Conservation (phyloP, 2,329 filamentous ascomycete species). For the Didymella sp. region DNA sequence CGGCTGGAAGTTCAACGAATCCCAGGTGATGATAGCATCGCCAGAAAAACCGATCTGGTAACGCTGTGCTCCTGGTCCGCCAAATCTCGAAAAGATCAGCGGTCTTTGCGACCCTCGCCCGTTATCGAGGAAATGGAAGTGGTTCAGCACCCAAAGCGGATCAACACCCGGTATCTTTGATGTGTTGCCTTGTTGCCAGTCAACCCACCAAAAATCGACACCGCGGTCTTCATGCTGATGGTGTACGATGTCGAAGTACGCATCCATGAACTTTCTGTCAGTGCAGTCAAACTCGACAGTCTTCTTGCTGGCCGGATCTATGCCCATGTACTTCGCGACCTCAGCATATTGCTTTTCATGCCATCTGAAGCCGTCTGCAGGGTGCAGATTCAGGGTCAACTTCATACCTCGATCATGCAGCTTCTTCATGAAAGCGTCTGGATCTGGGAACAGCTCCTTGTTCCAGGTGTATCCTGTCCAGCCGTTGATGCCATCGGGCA, state of each 20-base stretch:
- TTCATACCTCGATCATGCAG: conserved; percentile 62
- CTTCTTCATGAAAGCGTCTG: conserved; percentile 58
- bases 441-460: conserved; percentile 64
- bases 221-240: conserved; percentile 63
- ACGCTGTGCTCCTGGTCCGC: conserved; percentile 67
- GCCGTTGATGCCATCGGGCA: conserved; percentile 51
- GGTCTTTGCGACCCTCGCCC: conserved; percentile 53
- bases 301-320: conserved; percentile 58
- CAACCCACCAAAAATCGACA: conserved; percentile 71
- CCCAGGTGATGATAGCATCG: conserved; percentile 67
- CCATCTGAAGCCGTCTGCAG: conserved; percentile 63
- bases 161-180: conserved; percentile 65
- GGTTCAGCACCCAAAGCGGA: conserved; percentile 70
- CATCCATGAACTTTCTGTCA: conserved; percentile 62
- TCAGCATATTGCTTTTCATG: conserved; percentile 65
- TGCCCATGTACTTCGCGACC: conserved; percentile 60
- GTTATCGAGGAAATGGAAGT: conserved; percentile 67
- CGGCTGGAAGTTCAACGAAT: conserved; percentile 67
- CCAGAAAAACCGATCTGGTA: conserved; percentile 72
- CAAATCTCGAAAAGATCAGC: conserved; percentile 67
- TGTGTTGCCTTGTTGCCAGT: conserved; percentile 69
- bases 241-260: conserved; percentile 66
- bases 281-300: conserved; percentile 65
- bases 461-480: conserved; percentile 72
- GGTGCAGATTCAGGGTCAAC: conserved; percentile 67